A percentile compares a stretch with the other conserved stretches of the same genome.
These are phyloP conservation scores for Blepharisma stoltei DNA, from an alignment of 73 alveolate species.

Conservation along the genomic window DNA sequence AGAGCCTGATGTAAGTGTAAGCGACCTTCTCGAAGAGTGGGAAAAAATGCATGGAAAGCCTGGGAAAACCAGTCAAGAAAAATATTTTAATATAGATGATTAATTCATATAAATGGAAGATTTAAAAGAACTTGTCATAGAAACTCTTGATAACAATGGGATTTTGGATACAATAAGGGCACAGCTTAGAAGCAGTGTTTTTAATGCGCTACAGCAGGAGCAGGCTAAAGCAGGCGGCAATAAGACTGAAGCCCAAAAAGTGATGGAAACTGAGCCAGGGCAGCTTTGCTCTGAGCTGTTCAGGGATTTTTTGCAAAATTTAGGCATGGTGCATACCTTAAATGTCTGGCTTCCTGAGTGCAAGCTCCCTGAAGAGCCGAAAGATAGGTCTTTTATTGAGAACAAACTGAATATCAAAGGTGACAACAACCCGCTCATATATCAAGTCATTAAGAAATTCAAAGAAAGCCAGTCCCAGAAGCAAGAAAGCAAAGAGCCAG, in stretches of 20 bases:
- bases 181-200: slow-evolving; percentile 21
- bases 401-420: not conserved
- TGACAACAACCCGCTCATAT: not conserved
- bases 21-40: too few relatives aligned
- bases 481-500: not conserved
- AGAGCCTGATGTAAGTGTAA: too few relatives aligned
- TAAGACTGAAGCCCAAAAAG: slow-evolving; percentile 13
- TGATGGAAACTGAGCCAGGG: slow-evolving; percentile 30
- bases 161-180: slow-evolving; percentile 4
- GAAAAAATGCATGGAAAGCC: too few relatives aligned
- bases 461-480: not conserved
- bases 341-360: slow-evolving; percentile 15
- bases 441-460: not conserved
- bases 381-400: not conserved
- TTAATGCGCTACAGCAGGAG: not conserved
- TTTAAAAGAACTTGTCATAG: slow-evolving; percentile 19
- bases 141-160: slow-evolving; percentile 12
- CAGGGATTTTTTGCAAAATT: slow-evolving; percentile 1
- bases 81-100: too few relatives aligned
- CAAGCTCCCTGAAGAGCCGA: not conserved
- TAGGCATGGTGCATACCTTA: not conserved
- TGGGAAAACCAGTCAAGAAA: too few relatives aligned
- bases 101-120: slow-evolving; percentile 11
- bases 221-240: not conserved
- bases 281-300: slow-evolving; percentile 18